These are phyloP conservation scores for Chaetomiaceae sp. DNA, from an alignment of 2,329 filamentous ascomycete genomes.

Conservation along the genomic window DNA sequence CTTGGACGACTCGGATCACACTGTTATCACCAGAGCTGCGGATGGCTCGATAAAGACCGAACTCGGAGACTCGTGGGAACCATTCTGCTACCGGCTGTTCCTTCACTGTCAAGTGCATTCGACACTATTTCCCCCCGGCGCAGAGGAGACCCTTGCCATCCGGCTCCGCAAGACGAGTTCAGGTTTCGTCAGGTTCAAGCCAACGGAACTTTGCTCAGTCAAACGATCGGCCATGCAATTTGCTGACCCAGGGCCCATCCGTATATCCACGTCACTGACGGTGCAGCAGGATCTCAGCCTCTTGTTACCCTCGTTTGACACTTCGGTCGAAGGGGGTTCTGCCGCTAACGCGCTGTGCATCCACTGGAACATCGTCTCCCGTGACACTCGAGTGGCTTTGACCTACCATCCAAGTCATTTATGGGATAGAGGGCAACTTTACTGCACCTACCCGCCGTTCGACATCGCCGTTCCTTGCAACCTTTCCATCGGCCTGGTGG, in stretches of 20 bases:
- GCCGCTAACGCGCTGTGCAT: no score
- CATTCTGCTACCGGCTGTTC: background rate
- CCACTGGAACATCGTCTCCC: no score
- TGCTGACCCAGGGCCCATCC: background rate
- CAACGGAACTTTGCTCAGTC: background rate
- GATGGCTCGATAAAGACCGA: background rate
- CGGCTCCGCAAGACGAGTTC: slow-evolving; percentile 6
- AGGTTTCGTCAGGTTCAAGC: background rate
- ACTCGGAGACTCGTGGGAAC: no score
- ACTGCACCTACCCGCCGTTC: no score
- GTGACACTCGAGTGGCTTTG: no score
- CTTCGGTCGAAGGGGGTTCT: no score
- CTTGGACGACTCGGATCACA: background rate
- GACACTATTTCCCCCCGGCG: background rate
- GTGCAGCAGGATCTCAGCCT: background rate
- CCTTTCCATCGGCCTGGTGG: background rate
- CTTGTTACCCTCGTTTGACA: background rate
- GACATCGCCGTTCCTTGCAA: background rate
- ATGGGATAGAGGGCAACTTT: background rate
- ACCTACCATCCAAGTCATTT: background rate
- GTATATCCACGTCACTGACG: background rate
- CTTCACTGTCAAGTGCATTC: background rate
- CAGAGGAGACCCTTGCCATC: background rate
- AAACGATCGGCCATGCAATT: background rate
- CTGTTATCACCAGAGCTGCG: background rate